phyloP scores from a whole-genome alignment of 1,139 yeast species.

The Ashbya aceris region DNA sequence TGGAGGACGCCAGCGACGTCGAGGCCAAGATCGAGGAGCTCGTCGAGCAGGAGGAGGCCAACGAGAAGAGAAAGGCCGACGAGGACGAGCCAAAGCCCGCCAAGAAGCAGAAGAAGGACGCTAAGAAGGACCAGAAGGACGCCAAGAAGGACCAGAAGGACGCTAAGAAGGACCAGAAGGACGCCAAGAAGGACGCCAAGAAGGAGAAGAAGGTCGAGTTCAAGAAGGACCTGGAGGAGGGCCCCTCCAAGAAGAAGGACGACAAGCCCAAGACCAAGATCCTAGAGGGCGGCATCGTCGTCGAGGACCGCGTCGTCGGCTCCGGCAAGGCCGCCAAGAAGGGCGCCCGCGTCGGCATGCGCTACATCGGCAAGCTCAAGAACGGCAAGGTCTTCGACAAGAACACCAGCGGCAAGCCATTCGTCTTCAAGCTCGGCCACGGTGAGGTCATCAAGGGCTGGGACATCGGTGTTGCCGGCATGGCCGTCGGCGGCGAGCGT shows the following conservation, averaged over 20 bases:
- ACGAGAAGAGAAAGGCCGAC: slow-evolving; percentile 25
- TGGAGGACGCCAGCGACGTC: slow-evolving; percentile 54
- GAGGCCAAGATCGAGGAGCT: slow-evolving; percentile 38
- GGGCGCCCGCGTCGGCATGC: slow-evolving; percentile 87
- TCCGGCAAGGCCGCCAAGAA: slow-evolving; percentile 81
- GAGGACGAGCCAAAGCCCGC: slow-evolving; percentile 31
- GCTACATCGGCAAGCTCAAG: slow-evolving; percentile 95
- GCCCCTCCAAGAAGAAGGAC: slow-evolving; percentile 52
- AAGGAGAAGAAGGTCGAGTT: slow-evolving; percentile 72
- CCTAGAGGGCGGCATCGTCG: slow-evolving; percentile 82
- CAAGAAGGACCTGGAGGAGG: slow-evolving; percentile 85
- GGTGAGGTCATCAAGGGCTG: slow-evolving; percentile 99
- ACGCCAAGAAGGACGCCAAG: slow-evolving; percentile 25
- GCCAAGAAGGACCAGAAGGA: slow-evolving; percentile 29
- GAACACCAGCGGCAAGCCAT: slow-evolving; percentile 96
- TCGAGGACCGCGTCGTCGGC: slow-evolving; percentile 89
- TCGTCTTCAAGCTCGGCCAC: slow-evolving; percentile 79
- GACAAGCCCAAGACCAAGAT: slow-evolving; percentile 49
- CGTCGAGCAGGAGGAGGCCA: slow-evolving; percentile 33
- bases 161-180: slow-evolving; percentile 23
- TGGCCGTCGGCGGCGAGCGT: slow-evolving; percentile 99
- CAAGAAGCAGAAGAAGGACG: slow-evolving; percentile 39
- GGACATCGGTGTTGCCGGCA: slow-evolving; percentile 97
- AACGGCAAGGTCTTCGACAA: slow-evolving; percentile 95
- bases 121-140: slow-evolving; percentile 30